phyloP scores from a whole-genome alignment of 768 basidiomycete genomes.

The Chalciporus chontae region DNA sequence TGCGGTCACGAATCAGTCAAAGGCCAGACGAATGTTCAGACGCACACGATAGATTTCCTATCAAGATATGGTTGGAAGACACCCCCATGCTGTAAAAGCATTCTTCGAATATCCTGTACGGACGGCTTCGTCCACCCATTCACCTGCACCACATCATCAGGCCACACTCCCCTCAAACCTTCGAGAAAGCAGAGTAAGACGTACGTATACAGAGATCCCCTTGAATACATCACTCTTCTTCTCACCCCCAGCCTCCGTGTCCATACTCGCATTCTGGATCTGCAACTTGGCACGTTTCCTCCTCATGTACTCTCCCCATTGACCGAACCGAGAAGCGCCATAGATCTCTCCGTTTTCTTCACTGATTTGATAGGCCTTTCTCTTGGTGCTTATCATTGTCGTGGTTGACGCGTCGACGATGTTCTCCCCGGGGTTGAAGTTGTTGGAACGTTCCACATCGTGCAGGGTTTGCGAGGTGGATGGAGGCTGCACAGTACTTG shows the following conservation, averaged over 20 bases:
- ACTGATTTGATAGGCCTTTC: constrained; percentile 13
- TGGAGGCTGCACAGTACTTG: constrained; percentile 31
- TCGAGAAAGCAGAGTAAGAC: constrained; percentile 26
- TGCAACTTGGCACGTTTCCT: constrained; percentile 90
- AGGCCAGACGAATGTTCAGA: neutral
- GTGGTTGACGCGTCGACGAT: neutral
- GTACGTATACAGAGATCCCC: constrained; percentile 79
- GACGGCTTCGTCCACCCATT: constrained; percentile 90
- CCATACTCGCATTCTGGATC: constrained; percentile 60
- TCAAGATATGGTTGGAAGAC: constrained; percentile 81
- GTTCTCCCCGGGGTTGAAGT: constrained; percentile 1
- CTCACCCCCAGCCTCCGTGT: constrained; percentile 17
- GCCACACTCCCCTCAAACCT: neutral
- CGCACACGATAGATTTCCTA: constrained; percentile 70
- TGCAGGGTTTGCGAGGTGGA: constrained; percentile 36
- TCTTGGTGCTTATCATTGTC: constrained; percentile 11
- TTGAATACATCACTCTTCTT: constrained; percentile 56
- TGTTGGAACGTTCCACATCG: constrained; percentile 28
- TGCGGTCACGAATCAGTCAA: neutral
- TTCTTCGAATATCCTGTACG: constrained; percentile 74
- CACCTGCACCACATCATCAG: constrained; percentile 46
- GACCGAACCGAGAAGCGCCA: constrained; percentile 76
- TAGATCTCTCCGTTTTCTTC: constrained; percentile 52
- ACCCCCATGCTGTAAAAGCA: constrained; percentile 84
- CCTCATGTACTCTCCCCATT: constrained; percentile 84